phyloP scores from a whole-genome alignment of 345 rosid species.

The Brassica nigra region DNA sequence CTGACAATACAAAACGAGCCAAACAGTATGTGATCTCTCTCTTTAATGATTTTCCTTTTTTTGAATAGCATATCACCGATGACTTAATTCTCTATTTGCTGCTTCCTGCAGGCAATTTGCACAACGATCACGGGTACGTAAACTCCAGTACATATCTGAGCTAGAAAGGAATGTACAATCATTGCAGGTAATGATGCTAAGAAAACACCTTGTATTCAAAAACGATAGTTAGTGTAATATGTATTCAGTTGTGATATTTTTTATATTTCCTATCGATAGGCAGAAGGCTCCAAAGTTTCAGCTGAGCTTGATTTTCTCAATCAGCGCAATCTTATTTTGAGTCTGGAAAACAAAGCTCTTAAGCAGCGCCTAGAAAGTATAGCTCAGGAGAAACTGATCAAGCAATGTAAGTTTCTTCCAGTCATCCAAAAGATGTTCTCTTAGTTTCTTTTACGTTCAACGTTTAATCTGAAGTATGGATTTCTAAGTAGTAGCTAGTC shows the following conservation, averaged over 20 bases:
- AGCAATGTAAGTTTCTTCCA: conserved; percentile 60
- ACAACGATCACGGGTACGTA: conserved; percentile 95
- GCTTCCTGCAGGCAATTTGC: conserved; percentile 82
- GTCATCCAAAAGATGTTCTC: not conserved
- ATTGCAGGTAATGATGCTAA: conserved; percentile 69
- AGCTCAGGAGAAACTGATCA: conserved; percentile 81
- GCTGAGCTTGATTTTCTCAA: conserved; percentile 90
- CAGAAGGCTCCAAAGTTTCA: conserved; percentile 76
- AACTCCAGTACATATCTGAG: conserved; percentile 99
- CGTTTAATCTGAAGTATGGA: conserved; percentile 4
- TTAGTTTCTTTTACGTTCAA: not conserved
- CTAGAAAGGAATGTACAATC: conserved; percentile 94
- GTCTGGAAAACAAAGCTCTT: conserved; percentile 90
- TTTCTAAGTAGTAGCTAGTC: not conserved
- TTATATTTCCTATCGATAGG: conserved; percentile 44
- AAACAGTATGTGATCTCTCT: conserved; percentile 75
- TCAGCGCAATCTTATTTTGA: conserved; percentile 75
- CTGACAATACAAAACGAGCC: conserved; percentile 68
- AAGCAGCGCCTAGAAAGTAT: conserved; percentile 77
- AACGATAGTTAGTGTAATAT: conserved; percentile 2
- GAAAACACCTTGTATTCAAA: not conserved
- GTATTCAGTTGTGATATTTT: not conserved
- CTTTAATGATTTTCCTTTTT: not conserved
- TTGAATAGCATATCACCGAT: not conserved
- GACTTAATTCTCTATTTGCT: not conserved